Evolutionary conservation across 2,329 filamentous ascomycete species (phyloP).

Genomic region (Fusarium lyarnte): DNA sequence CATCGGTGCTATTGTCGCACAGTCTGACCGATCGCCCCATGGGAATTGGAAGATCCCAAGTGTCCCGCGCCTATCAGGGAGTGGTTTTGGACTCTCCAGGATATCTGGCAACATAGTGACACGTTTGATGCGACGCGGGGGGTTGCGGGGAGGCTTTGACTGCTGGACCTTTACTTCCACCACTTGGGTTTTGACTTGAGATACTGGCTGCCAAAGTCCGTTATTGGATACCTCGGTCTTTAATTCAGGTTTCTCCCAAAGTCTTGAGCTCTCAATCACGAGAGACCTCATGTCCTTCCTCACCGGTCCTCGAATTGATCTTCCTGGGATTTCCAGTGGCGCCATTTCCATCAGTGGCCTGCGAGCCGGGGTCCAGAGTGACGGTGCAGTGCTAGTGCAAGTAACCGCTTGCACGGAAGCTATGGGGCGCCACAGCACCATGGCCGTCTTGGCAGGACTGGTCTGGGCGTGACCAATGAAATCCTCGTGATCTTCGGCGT

Average conservation of each 20-base stretch:
- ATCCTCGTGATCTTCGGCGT: slow-evolving; percentile 39
- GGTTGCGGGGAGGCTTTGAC: slow-evolving; percentile 61
- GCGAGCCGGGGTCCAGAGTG: slow-evolving; percentile 38
- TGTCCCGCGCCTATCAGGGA: slow-evolving; percentile 66
- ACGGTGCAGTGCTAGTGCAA: slow-evolving; percentile 12
- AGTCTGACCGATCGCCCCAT: slow-evolving; percentile 71
- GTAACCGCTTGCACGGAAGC: slow-evolving; percentile 17
- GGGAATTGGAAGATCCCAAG: slow-evolving; percentile 74
- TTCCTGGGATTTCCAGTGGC: slow-evolving; percentile 13
- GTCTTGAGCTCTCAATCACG: slow-evolving; percentile 33
- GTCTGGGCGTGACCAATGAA: slow-evolving; percentile 22
- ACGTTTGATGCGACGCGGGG: slow-evolving; percentile 64
- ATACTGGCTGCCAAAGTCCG: slow-evolving; percentile 35
- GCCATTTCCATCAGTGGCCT: slow-evolving; percentile 17
- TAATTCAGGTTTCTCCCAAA: slow-evolving; percentile 33
- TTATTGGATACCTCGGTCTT: slow-evolving; percentile 3
- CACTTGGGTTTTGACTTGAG: slow-evolving; percentile 17
- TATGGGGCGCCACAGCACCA: slow-evolving; percentile 36
- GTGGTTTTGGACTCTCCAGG: slow-evolving; percentile 67
- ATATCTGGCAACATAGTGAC: slow-evolving; percentile 71
- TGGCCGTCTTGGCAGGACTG: slow-evolving; percentile 29
- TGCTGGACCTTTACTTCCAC: slow-evolving; percentile 45
- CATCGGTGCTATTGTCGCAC: slow-evolving; percentile 57
- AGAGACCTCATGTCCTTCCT: slow-evolving; percentile 29
- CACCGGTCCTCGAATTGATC: background rate